Evolutionary conservation across 2,329 filamentous ascomycete genomes (phyloP), one percentile per base, ranked within the genome.

Genomic region (Calonectria montana): DNA sequence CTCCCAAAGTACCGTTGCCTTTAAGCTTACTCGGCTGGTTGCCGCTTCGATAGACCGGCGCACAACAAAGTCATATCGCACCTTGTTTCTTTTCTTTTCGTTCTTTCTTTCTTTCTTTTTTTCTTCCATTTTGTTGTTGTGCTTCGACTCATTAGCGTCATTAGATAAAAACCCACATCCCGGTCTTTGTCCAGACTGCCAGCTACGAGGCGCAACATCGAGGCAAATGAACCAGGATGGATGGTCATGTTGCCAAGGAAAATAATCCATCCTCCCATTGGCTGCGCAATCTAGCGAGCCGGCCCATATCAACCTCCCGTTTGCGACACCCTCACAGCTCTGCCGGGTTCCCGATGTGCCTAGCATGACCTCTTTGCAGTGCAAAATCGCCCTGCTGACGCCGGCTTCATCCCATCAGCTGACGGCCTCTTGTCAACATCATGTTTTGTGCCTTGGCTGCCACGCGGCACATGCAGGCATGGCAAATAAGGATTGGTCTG

Each of bases 351-450:
- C 64, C 41, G 53, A 41, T 41, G 55, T 31, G 55, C 64, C 31
- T 55, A 31, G 16, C 23, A 55, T 65, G 55, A 29, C 35, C 39
- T 62, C 27, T 21, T 39, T 59, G 23, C 35, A 35, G 31, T 59
- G 37, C 39, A 13, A 57, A 41, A 23, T 18, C 35, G 63, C 47
- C 45, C 64, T 18, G 57, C 67, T 71, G 69, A 67, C 69, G 43
- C 25, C 27, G 23, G 12, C 31, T 65, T 61, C 53, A 10, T 39
- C 53, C 62, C 53, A 66, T 70, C 69, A 71, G 69, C 63, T 71
- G 69, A 67, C 63, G n/a, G 43, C 53, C 2, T 53, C 53, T 53
- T 37, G 35, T 45, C 62, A 2, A 31, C 35, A 27, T 53, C n/a
- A 18, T 27, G 10, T 61, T 48, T 9, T 18, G 41, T 37, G 27